Evolutionary conservation across 1,284 basidiomycete species (phyloP), one percentile per base, ranked within the genome.

Genomic region (Apiotrichum mycotoxinovorans): DNA sequence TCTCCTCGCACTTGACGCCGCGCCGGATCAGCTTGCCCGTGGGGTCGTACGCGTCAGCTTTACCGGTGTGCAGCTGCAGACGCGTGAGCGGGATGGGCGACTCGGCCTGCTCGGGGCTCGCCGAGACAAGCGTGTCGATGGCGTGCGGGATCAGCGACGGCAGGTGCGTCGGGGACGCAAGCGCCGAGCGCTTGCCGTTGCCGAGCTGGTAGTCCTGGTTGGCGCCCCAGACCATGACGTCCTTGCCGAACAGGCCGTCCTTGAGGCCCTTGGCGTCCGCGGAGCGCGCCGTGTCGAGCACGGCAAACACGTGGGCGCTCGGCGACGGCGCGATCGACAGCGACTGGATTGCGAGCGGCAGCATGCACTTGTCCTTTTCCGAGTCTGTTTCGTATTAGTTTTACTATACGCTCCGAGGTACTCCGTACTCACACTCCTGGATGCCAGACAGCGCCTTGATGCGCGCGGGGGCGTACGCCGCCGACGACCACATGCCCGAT

Each of bases 151-250:
- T 81, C 0, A 81, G 65, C 0, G 79, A 74, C 12, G 79, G 78
- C 15, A 84, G 70, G 65, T 83, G 79, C 58, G 80, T 79, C 0
- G 94, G 92, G 17, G 84, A 79, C 0, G 88, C 82, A 10, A 87
- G 69, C 69, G 87, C 91, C 5, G 85, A 82, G 54, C 87, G 83
- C 73, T 87, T 91, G 41, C 90, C 90, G 60, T 86, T 93, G 5
- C 93, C 94, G 8, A 94, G 82, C 74, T 94, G 88, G 66, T 84
- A 88, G 45, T 87, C 83, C 81, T 22, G 20, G 25, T 20, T 46
- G 22, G 34, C 27, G 17, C 27, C 51, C 40, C 85, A 18, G 83
- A 2, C 80, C 80, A 25, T 30, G 33, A 49, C 47, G 47, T 49
- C 47, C 34, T 40, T 49, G 34, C 47, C 47, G 25, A 54, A 70